Percentiles rank a stretch among this genome's conserved stretches.
Conservation (phyloP, 352 stramenopile species). For the Phytopythium helicoides region DNA sequence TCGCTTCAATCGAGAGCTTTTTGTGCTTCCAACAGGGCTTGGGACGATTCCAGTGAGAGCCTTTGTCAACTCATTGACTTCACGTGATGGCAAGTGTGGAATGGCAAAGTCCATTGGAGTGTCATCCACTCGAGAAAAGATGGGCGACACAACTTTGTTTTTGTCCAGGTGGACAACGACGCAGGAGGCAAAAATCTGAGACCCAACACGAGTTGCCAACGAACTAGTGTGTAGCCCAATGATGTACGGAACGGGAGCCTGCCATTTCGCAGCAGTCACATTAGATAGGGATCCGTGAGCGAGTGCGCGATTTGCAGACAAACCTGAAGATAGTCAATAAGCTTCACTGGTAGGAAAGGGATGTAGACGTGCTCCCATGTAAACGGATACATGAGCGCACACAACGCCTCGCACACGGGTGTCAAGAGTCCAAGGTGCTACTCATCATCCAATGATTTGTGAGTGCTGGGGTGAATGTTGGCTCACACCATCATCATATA, state of each 20-base stretch:
- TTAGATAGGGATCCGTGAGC: constrained; percentile 1
- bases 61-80: constrained; percentile 40
- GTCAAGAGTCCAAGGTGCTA: constrained; percentile 70
- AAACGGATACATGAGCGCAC: constrained; percentile 80
- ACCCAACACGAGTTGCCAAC: constrained; percentile 61
- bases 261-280: too few relatives aligned
- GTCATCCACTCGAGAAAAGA: constrained; percentile 50
- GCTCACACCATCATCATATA: background rate
- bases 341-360: constrained; percentile 73
- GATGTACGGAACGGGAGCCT: constrained; percentile 83
- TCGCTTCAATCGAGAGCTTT: background rate
- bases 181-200: constrained; percentile 77
- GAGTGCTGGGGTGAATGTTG: too few relatives aligned
- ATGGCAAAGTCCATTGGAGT: constrained; percentile 55
- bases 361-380: constrained; percentile 87
- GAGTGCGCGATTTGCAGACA: constrained; percentile 3
- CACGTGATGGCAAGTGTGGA: constrained; percentile 36
- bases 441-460: background rate
- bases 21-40: constrained; percentile 21
- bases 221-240: constrained; percentile 86
- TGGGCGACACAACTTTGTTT: constrained; percentile 76
- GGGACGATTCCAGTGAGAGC: constrained; percentile 40
- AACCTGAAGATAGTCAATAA: constrained; percentile 84
- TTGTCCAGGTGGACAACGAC: constrained; percentile 85
- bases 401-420: constrained; percentile 75